Conservation (phyloP, 345 rosid species). For the Clausena lansium region DNA sequence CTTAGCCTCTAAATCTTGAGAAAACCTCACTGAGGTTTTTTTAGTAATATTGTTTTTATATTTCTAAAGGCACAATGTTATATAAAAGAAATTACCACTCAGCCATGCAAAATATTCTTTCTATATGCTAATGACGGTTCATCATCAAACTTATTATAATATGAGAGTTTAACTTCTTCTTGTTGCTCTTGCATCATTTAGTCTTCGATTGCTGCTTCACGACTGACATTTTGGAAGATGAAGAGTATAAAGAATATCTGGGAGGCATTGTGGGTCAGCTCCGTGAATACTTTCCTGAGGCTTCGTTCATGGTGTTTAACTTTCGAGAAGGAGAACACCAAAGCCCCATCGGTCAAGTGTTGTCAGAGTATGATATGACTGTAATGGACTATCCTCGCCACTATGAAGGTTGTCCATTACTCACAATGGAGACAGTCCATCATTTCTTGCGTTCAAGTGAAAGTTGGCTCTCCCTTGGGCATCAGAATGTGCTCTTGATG, state of each 20-base stretch:
- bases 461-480: constrained; percentile 64
- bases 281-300: constrained; percentile 49
- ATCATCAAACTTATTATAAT: neutral
- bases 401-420: constrained; percentile 74
- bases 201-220: constrained; percentile 74
- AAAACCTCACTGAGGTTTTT: neutral
- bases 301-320: constrained; percentile 78
- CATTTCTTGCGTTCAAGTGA: constrained; percentile 72
- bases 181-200: constrained; percentile 17
- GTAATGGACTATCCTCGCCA: constrained; percentile 81
- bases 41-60: neutral
- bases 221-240: constrained; percentile 47
- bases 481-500: constrained; percentile 61
- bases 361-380: constrained; percentile 69
- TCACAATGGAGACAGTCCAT: constrained; percentile 62
- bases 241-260: constrained; percentile 49
- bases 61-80: neutral
- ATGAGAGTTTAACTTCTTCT: neutral
- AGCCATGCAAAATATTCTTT: neutral
- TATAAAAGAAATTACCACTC: neutral
- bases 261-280: constrained; percentile 58
- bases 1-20: neutral
- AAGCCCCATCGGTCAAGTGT: constrained; percentile 49
- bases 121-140: neutral
- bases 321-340: constrained; percentile 56